Evolutionary conservation across 345 rosid genomes (phyloP), one percentile per base, ranked within the genome.

Genomic region (Gossypium mustelinum): DNA sequence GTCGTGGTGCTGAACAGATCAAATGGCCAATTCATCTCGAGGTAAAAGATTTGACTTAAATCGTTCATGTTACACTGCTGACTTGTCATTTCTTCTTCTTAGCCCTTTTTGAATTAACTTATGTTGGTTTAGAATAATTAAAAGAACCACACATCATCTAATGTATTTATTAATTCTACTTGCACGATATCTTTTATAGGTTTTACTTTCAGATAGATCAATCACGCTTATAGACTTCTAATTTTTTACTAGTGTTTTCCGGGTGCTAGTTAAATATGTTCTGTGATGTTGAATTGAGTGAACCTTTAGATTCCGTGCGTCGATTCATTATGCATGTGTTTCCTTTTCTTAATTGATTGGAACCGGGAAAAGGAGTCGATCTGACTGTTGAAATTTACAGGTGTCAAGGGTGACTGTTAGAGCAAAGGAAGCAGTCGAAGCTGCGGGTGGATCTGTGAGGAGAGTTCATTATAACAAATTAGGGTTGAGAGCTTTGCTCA

Each of bases 21-120:
- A 81, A 90, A 68, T 95, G 99, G 99, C 97, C 98, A 61, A 89
- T 95, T 78, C 94, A 93, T 85, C 86, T 93, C 14, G 97, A 95
- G 98, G 98, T 92, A 87, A 79, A 29, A 24, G 75, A 11, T 74
- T 16, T 44, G 43, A 44, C 11, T 29, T 52, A 73, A 67, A 3
- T 70, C 43, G 11, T 77, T 69, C 27, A 12, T 47, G 60, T 44
- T 73, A 17, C 48, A 48, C 52, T 73, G 27, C 59, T 73, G 47
- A 27, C 7, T 51, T 29, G 25, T 27, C 25, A 4, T 1, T 51
- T 69, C 27, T 50, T 1, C 11, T n/a, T 45, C 57, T 48, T 47
- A 57, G 11, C 24, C 47, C 27, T 17, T 59, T 66, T 60, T 51
- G 14, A 45, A 22, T 67, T 61, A 47, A 48, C 44, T 71, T 11